phyloP scores from a whole-genome alignment of 306 rosid genomes.

The Dryas drummondii region DNA sequence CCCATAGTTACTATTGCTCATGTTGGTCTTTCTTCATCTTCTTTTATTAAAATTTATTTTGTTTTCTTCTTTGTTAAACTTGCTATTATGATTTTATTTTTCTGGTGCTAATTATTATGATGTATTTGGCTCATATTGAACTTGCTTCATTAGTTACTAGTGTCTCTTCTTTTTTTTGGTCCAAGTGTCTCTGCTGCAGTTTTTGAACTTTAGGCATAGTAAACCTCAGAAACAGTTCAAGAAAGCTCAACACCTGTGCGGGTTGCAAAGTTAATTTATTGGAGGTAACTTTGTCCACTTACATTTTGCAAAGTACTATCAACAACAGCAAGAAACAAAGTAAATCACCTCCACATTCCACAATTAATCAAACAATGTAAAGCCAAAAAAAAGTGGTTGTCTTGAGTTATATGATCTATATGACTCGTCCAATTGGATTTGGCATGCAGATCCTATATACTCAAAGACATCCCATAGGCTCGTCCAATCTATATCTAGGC shows the following conservation, averaged over 20 bases:
- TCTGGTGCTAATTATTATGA: too few relatives aligned
- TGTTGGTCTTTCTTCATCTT: background rate
- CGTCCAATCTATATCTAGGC: background rate
- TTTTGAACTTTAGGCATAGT: background rate
- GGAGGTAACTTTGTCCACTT: constrained; percentile 9
- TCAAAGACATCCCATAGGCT: background rate
- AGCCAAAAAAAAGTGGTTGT: background rate
- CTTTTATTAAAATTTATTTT: background rate
- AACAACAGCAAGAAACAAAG: constrained; percentile 11
- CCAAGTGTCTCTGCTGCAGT: background rate
- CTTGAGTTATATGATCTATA: background rate
- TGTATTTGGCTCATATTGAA: background rate
- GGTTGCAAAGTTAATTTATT: background rate
- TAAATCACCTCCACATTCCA: background rate
- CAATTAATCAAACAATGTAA: constrained; percentile 3
- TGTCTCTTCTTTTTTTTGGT: background rate
- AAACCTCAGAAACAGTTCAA: background rate
- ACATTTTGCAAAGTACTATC: background rate
- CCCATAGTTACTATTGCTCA: background rate
- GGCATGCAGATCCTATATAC: background rate
- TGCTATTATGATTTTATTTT: background rate
- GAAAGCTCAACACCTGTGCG: background rate
- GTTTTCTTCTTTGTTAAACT: background rate
- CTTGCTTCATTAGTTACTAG: background rate
- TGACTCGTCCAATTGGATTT: background rate